Evolutionary conservation across 345 rosid species (phyloP).

Genomic region (Lenwebbia sp.): DNA sequence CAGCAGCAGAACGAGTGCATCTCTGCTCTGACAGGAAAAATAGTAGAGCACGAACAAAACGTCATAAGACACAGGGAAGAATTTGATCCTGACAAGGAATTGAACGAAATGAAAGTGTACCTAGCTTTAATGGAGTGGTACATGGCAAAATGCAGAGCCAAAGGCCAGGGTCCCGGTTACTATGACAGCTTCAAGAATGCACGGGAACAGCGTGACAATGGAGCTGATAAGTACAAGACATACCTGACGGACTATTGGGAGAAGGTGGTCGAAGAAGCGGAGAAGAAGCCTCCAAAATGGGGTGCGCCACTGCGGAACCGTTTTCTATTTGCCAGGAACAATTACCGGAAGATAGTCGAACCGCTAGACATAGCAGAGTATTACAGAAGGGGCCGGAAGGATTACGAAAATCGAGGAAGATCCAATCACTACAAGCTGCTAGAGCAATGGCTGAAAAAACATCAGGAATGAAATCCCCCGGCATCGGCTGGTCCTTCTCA

Average conservation of each 20-base stretch:
- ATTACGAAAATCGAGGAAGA: conserved; percentile 34
- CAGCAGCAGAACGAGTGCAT: conserved; percentile 9
- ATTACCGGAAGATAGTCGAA: conserved; percentile 57
- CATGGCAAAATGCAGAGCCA: conserved; percentile 22
- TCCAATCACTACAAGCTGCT: conserved; percentile 27
- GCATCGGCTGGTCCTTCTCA: background rate
- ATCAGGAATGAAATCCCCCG: background rate
- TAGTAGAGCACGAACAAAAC: background rate
- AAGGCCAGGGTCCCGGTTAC: conserved; percentile 16
- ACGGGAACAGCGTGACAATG: background rate
- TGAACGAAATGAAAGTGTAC: conserved; percentile 19
- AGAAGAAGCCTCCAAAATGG: conserved; percentile 38
- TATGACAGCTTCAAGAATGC: conserved; percentile 28
- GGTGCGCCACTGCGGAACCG: conserved; percentile 2
- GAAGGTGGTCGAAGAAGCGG: conserved; percentile 28
- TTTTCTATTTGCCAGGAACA: conserved; percentile 34
- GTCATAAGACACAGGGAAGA: background rate
- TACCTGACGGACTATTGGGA: conserved; percentile 31
- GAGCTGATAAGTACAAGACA: conserved; percentile 3
- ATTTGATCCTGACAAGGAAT: conserved; percentile 11
- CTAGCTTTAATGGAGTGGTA: conserved; percentile 51
- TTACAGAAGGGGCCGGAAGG: background rate
- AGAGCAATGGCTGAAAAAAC: conserved; percentile 31
- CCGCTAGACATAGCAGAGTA: conserved; percentile 67
- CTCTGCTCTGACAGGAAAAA: background rate